Base-by-base conservation (phyloP, 2,329 filamentous ascomycete genomes). In the Epichloe glyceriae region DNA sequence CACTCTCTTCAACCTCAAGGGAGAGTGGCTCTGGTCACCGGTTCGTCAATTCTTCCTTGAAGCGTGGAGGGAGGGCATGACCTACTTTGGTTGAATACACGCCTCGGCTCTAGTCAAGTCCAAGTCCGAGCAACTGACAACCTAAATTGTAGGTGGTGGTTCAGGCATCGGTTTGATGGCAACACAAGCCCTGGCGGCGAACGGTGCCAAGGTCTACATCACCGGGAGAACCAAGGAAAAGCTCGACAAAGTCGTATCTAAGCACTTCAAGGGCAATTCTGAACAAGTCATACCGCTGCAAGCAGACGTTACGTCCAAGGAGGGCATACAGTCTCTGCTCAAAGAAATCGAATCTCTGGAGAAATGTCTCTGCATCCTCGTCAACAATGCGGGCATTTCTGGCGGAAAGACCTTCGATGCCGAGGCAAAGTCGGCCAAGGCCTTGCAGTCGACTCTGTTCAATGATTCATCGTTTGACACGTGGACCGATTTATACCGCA, bases 401-500 rank as follows among this genome's bases (percentile, higher is more conserved):
- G 80, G 78, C 47, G 47, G 67, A 67, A 56, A 5, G 63, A 76
- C 14, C 68, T 78, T n/a, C 69, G 75, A 15, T 50, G 75, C 80
- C 55, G 70, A 71, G 30, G 72, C 73, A 41, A 73, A 75, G 0
- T 71, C 73, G 0, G 59, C 62, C 1, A 71, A 74, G 50, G 74
- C 78, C 46, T 70, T 83, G 52, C 77, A 74, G 54, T 61, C 77
- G 50, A 80, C 82, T 63, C 71, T 86, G 30, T 93, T 89, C 69
- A 78, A 89, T 47, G 73, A 76, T 41, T 73, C 83, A 3, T 78
- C 70, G 0, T 73, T 86, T 51, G 79, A 86, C 35, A 79, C 84
- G 58, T 93, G 86, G 88, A 75, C 74, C n/a, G 67, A 76, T 40
- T 79, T 80, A 0, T 90, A 85, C 70, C 78, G 79, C 52, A 87